Conservation (phyloP, 768 basidiomycete genomes). For the Hericium erinaceus region DNA sequence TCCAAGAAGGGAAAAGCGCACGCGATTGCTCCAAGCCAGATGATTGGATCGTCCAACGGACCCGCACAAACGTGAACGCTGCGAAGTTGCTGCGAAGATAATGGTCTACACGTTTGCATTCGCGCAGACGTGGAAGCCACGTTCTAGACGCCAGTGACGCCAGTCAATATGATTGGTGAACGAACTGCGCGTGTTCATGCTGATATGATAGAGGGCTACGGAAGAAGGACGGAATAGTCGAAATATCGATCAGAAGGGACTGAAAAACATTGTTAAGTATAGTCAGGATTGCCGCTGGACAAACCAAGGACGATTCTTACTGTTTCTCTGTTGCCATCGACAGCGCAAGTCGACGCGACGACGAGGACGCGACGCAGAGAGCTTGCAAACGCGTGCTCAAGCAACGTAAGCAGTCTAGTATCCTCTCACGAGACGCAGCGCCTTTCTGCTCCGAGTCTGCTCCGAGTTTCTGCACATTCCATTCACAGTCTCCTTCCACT, state of each 20-base stretch:
- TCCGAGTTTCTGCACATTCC: background rate
- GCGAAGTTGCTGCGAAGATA: too few relatives aligned
- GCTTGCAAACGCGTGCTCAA: background rate
- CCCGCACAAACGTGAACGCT: too few relatives aligned
- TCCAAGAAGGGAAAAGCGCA: too few relatives aligned
- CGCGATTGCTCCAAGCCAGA: too few relatives aligned
- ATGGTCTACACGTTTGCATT: background rate
- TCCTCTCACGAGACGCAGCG: background rate
- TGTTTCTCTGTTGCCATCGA: too few relatives aligned
- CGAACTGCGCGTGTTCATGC: background rate
- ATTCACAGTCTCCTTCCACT: background rate
- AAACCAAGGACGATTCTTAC: too few relatives aligned
- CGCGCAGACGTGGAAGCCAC: background rate
- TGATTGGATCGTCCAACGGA: too few relatives aligned
- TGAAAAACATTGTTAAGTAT: too few relatives aligned
- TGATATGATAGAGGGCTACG: too few relatives aligned
- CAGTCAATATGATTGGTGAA: background rate
- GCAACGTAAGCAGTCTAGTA: background rate
- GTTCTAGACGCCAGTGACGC: background rate
- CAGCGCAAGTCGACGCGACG: background rate
- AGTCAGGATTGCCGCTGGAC: too few relatives aligned
- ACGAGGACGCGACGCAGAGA: background rate
- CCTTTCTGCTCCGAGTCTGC: too few relatives aligned
- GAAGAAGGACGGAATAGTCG: background rate
- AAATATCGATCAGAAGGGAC: background rate